Evolutionary conservation across 2,329 filamentous ascomycete species (phyloP), one percentile per base, ranked within the genome.

Genomic region (Colletotrichum nymphaeae): DNA sequence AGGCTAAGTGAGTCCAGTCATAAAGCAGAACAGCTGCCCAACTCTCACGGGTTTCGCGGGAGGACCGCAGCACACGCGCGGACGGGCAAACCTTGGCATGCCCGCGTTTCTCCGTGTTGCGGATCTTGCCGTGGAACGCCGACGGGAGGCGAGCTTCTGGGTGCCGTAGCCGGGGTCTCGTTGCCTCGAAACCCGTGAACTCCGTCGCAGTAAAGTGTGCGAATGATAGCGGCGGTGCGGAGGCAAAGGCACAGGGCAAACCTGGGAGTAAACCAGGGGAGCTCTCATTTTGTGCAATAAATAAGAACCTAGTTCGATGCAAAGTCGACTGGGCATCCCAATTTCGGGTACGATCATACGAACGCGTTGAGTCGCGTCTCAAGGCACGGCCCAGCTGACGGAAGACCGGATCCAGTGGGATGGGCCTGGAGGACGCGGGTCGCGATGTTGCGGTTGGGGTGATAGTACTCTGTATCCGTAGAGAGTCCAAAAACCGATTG

Each of bases 1-100:
- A 57, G 58, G 19, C 55, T 59, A 68, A 53, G 59, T 59, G 11
- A 42, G 37, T 58, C 57, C 37, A 35, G 58, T 37, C 58, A 63
- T 58, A 12, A 72, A 63, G 65, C 65, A 69, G 65, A 59, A 63
- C 57, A 62, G 49, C 69, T 69, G 69, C 65, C 69, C 69, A 63
- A 52, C 22, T 53, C 46, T 56, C n/a, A 57, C 22, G 69, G 57
- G 63, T 37, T 49, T 60, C 26, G 49, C 49, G 69, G 57, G 68
- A 52, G 59, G 68, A 26, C 60, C 60, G 52, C 62, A 30, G 55
- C 42, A n/a, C 57, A 30, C 64, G 22, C 49, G 65, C 65, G 59
- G 69, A n/a, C 57, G 49, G 46, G 32, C 68, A 71, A 49, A 68
- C 63, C 46, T 52, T 72, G 56, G 28, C 11, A 32, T 58, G 53